These are phyloP conservation scores for Blastobotrys ciferrii DNA, from an alignment of 1,139 yeast species.

Conservation along the genomic window DNA sequence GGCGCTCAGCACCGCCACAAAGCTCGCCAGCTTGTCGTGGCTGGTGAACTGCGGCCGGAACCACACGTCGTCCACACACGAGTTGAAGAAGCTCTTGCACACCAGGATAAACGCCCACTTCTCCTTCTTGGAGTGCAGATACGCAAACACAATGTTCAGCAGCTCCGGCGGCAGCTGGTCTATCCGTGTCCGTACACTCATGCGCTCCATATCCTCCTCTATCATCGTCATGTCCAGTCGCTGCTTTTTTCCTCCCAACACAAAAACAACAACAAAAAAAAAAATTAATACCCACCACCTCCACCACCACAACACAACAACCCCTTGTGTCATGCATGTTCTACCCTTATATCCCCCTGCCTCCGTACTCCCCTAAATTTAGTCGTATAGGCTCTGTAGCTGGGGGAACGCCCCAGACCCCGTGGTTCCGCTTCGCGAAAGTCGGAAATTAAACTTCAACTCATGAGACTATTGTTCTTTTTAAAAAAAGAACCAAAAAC, in stretches of 20 bases:
- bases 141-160: conserved; percentile 64
- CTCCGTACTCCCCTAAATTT: too few relatives aligned
- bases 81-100: conserved; percentile 77
- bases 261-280: too few relatives aligned
- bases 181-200: conserved; percentile 26
- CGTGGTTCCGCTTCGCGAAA: too few relatives aligned
- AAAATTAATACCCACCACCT: too few relatives aligned
- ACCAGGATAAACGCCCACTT: conserved; percentile 68
- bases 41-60: conserved; percentile 63
- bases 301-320: too few relatives aligned
- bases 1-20: conserved; percentile 12
- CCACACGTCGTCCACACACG: conserved; percentile 82
- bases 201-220: background rate
- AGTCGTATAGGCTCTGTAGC: too few relatives aligned
- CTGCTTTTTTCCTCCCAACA: background rate
- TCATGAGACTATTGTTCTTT: too few relatives aligned
- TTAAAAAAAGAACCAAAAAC: too few relatives aligned
- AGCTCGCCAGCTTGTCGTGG: conserved; percentile 14
- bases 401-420: too few relatives aligned
- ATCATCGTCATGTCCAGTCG: background rate
- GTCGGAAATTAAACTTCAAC: too few relatives aligned
- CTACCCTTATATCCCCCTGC: too few relatives aligned
- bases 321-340: too few relatives aligned
- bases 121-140: conserved; percentile 61
- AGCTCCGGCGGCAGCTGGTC: conserved; percentile 78